These are phyloP conservation scores for Calamus simplicifolius DNA, from an alignment of 176 grass and related monocot genomes.

Conservation along the genomic window DNA sequence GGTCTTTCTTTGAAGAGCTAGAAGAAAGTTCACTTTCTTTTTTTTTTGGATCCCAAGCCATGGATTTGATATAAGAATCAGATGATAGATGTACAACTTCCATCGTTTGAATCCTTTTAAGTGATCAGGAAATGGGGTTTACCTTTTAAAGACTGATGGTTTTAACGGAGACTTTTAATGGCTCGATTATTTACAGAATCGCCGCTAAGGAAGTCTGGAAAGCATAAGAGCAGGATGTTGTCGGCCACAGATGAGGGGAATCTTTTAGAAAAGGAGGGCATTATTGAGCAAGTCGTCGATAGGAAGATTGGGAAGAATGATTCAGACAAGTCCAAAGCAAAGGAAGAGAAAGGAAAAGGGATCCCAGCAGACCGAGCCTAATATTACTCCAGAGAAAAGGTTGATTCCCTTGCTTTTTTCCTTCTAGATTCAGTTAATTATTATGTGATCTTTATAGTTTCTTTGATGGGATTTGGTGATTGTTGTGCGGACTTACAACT, in stretches of 20 bases:
- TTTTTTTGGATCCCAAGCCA: neutral
- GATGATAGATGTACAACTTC: no score
- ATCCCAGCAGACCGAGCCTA: no score
- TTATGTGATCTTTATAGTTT: no score
- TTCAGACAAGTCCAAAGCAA: conserved; percentile 3
- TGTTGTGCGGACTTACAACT: no score
- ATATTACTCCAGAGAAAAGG: no score
- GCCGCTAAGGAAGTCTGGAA: conserved; percentile 15
- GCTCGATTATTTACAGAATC: conserved; percentile 21
- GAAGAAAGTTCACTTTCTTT: neutral
- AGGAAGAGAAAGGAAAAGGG: no score
- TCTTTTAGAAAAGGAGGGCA: conserved; percentile 12
- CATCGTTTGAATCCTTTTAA: neutral
- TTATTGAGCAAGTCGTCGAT: conserved; percentile 34
- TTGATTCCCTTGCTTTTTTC: no score
- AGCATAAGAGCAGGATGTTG: conserved; percentile 41
- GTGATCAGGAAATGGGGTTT: neutral
- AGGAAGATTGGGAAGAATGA: conserved; percentile 8
- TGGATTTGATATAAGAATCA: neutral
- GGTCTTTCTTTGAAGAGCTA: neutral
- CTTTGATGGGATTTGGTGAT: no score
- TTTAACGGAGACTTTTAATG: neutral
- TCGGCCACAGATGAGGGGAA: conserved; percentile 19
- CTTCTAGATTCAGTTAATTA: no score
- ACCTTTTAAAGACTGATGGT: neutral